Percentiles rank a stretch among this genome's conserved stretches.
Conservation (phyloP, 2,329 filamentous ascomycete genomes). For the Torrubiella hemipterigena region DNA sequence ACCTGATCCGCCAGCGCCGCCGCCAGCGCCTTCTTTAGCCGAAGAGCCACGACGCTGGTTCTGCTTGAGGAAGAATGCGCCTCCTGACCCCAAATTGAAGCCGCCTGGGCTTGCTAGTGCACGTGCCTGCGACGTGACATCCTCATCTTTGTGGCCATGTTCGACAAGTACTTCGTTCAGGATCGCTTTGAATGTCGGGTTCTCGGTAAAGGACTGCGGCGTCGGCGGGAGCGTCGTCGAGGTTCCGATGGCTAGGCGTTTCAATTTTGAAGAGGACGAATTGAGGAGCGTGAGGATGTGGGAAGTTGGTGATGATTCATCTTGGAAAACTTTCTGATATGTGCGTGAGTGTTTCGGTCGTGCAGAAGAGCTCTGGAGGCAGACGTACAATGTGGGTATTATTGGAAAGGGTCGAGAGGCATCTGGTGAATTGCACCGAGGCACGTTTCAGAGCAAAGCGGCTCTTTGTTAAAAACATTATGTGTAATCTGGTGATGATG, state of each 20-base stretch:
- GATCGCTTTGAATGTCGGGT: slow-evolving; percentile 45
- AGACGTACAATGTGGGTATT: slow-evolving; percentile 43
- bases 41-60: slow-evolving; percentile 19
- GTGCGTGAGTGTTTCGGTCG: slow-evolving; percentile 8
- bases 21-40: slow-evolving; percentile 25
- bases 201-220: slow-evolving; percentile 46
- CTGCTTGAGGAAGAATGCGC: slow-evolving; percentile 35
- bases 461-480: no score
- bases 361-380: not conserved
- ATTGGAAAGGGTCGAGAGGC: slow-evolving; percentile 33
- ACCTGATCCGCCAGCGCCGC: slow-evolving; percentile 29
- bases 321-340: slow-evolving; percentile 44
- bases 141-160: slow-evolving; percentile 44
- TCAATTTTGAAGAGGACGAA: no score
- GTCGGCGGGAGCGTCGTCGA: slow-evolving; percentile 48
- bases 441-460: no score
- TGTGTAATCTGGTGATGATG: no score
- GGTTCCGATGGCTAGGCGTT: slow-evolving; percentile 44
- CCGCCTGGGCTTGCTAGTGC: slow-evolving; percentile 49
- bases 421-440: no score
- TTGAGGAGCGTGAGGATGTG: slow-evolving; percentile 50
- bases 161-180: slow-evolving; percentile 43
- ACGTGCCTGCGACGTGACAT: slow-evolving; percentile 41
- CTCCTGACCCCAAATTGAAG: slow-evolving; percentile 37
- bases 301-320: slow-evolving; percentile 28